Evolutionary conservation across 1,284 basidiomycete species (phyloP), one percentile per base, ranked within the genome.

Genomic region (Ustilago bromivora): DNA sequence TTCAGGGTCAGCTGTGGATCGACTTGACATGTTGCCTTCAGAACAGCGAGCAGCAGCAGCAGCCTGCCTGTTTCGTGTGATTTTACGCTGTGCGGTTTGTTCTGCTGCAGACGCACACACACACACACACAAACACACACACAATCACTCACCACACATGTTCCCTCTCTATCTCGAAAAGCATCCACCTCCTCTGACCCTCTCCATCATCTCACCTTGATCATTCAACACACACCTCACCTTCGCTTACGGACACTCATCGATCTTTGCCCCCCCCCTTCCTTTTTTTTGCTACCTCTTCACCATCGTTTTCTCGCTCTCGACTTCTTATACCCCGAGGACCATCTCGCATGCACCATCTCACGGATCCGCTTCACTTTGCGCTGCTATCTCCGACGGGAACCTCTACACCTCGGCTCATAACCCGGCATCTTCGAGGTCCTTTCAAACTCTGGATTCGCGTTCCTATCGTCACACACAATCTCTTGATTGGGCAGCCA

Each of bases 21-120:
- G 43, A 46, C 49, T 28, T 51, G 49, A 51, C 49, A 51, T 51
- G 49, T 28, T 51, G 49, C 28, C 31, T 51, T 51, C 49, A 32
- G 15, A 31, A 51, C 28, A 51, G 49, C 46, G 23, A 49, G 49
- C 49, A 51, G 28, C 49, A 13, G 49, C 49, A 51, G 49, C 28
- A 32, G 12, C 28, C 38, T 17, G 38, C 4, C 28, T 51, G 49
- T 51, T 17, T 46, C 19, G 43, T 46, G 43, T 46, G 43, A 46
- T 46, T 46, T 46, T 46, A 46, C 43, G 23, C 23, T 28, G 3
- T 28, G 23, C 23, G 0, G 23, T 28, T 35, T 28, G 8, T n/a
- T 34, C 53, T 35, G 35, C 35, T 38, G 51, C n/a, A 28, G 15
- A 55, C 17, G 1, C 35, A 23, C 40, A 41, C 40, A 28, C 40